A percentile compares a stretch with the other conserved stretches of the same genome.
Evolutionary conservation across 805 yeast genomes (phyloP).

Genomic region (Cyberlindnera mrakii): DNA sequence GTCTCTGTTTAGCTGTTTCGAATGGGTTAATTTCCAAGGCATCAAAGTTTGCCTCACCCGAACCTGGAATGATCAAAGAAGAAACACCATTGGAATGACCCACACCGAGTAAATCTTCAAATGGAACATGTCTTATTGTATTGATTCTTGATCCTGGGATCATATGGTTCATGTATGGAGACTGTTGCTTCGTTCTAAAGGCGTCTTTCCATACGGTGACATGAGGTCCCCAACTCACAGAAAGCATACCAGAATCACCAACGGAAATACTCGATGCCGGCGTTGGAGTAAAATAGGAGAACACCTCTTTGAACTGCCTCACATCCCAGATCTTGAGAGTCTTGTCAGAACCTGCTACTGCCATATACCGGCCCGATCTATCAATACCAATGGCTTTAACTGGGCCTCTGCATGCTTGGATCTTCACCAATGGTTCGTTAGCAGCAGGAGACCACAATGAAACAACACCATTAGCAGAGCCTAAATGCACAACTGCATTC

Average conservation of each 20-base stretch:
- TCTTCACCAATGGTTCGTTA: conserved; percentile 77
- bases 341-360: conserved; percentile 82
- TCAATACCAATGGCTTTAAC: conserved; percentile 80
- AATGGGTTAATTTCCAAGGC: conserved; percentile 90
- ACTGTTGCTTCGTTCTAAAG: conserved; percentile 59
- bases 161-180: conserved; percentile 90
- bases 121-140: conserved; percentile 75
- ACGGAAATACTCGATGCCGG: conserved; percentile 77
- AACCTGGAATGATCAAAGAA: conserved; percentile 89
- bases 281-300: conserved; percentile 61
- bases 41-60: conserved; percentile 98
- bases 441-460: conserved; percentile 90
- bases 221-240: conserved; percentile 96
- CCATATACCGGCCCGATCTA: conserved; percentile 92
- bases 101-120: conserved; percentile 90
- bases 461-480: conserved; percentile 90
- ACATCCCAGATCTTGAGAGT: conserved; percentile 89
- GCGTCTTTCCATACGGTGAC: conserved; percentile 91
- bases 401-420: conserved; percentile 82
- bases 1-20: conserved; percentile 88
- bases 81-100: conserved; percentile 77
- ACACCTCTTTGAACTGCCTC: conserved; percentile 72
- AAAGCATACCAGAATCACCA: conserved; percentile 81
- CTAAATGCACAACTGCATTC: conserved; percentile 92
- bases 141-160: conserved; percentile 72